phyloP scores from a whole-genome alignment of 371 early-diverging fungal species.

The Nematocida ausubeli region DNA sequence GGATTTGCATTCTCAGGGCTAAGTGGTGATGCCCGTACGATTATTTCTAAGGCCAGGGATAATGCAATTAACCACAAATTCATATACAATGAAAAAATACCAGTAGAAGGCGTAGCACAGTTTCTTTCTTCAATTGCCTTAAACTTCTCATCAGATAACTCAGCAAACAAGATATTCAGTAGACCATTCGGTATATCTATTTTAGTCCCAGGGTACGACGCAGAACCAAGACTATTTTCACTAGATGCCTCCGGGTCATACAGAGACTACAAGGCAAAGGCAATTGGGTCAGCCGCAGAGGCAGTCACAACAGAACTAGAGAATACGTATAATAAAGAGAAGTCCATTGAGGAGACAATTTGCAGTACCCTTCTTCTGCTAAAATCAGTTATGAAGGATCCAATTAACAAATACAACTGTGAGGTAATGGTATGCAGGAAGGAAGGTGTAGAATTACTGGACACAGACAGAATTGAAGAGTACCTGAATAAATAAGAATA shows the following conservation, averaged over 20 bases:
- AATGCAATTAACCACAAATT: constrained; percentile 59
- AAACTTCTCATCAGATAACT: constrained; percentile 67
- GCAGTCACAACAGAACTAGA: constrained; percentile 93
- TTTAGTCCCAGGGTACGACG: constrained; percentile 90
- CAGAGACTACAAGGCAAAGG: constrained; percentile 81
- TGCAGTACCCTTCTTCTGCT: constrained; percentile 82
- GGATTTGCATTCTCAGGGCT: constrained; percentile 65
- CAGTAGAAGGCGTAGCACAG: constrained; percentile 62
- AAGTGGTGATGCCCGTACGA: constrained; percentile 66
- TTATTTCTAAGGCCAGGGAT: constrained; percentile 61
- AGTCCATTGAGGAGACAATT: constrained; percentile 80
- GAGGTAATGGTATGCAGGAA: constrained; percentile 78
- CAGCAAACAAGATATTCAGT: constrained; percentile 64
- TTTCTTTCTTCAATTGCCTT: constrained; percentile 60
- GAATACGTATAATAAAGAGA: constrained; percentile 74
- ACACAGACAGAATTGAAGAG: constrained; percentile 57
- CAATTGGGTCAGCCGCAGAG: constrained; percentile 94
- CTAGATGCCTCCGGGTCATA: constrained; percentile 91
- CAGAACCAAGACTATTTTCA: constrained; percentile 89
- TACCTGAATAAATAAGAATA: constrained; percentile 31
- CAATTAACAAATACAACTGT: constrained; percentile 83
- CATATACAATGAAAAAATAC: constrained; percentile 62
- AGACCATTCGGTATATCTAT: constrained; percentile 96
- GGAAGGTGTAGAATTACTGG: constrained; percentile 52
- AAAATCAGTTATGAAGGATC: constrained; percentile 98